Conservation (phyloP, 1,284 basidiomycete species). For the Clitocybe nebularis region DNA sequence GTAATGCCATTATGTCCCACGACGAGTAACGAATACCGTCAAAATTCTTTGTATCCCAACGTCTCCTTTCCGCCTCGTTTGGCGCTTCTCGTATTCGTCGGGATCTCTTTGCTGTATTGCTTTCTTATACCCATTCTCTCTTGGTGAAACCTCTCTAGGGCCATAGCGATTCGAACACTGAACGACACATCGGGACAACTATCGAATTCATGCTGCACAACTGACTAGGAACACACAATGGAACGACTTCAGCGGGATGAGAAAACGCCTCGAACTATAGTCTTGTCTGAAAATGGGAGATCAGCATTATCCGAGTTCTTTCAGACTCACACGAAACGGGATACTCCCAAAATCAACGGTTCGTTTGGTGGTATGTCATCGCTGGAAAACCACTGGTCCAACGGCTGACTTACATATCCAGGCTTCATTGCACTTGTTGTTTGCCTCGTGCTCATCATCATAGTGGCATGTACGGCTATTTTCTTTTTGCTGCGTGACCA, state of each 20-base stretch:
- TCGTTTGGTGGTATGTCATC: slow-evolving; percentile 41
- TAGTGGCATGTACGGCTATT: slow-evolving; percentile 37
- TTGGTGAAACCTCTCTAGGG: background rate
- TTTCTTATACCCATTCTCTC: background rate
- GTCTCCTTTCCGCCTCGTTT: background rate
- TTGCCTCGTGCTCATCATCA: slow-evolving; percentile 38
- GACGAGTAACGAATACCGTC: background rate
- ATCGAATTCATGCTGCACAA: slow-evolving; percentile 5
- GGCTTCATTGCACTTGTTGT: slow-evolving; percentile 47
- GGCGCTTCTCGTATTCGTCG: too few species aligned
- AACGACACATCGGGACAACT: slow-evolving; percentile 8
- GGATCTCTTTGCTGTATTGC: too few species aligned
- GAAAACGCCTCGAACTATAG: slow-evolving; percentile 3
- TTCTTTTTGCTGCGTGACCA: slow-evolving; percentile 40
- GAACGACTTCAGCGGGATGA: background rate
- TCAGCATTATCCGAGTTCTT: slow-evolving; percentile 2
- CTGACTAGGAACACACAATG: background rate
- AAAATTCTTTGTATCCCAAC: background rate
- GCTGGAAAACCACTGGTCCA: too few species aligned
- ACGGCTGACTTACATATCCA: slow-evolving; percentile 16
- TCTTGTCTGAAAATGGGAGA: slow-evolving; percentile 2
- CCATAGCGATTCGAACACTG: slow-evolving; percentile 3
- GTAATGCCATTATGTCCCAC: background rate
- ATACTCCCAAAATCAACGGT: slow-evolving; percentile 40
- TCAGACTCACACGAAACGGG: slow-evolving; percentile 20